Base-by-base conservation (phyloP, 805 yeast species). In the Yamadazyma olivae region DNA sequence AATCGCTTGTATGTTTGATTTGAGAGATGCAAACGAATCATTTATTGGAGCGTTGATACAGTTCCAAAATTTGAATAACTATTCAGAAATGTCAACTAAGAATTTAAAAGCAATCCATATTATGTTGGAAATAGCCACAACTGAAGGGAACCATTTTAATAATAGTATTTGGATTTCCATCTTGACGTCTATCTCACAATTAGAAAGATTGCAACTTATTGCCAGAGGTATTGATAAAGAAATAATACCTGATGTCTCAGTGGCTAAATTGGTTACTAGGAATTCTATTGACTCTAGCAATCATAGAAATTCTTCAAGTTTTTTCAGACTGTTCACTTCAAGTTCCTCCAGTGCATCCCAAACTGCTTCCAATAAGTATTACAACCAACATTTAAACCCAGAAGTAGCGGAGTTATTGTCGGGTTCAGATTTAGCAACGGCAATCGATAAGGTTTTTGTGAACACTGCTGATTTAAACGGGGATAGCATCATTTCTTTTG, bases 21-120 rank as follows among this genome's bases (percentile, higher is more conserved):
- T 89, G 33, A 89, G 82, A 36, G 79, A 86, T 50, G 95, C 97
- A 0, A 77, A 93, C 53, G 79, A 83, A 9, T 86, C 98, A 1
- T 93, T 91, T 56, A 78, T 95, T 41, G 83, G 95, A 38, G 95
- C 96, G 0, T 70, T 93, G 48, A 81, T 88, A 22, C 95, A 90
- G 57, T 90, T 88, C 53, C 79, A 91, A 36, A 84, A 85, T 49
- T 65, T 91, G 42, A 79, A 81, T 55, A 88, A 87, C 50, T 73
- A 83, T 39, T 81, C 82, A 40, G 95, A 85, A 53, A 75, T 93
- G 69, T 77, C 76, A 40, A 59, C 70, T 4, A 91, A 91, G 60
- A 89, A 89, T 54, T 79, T 93, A 16, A 81, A 78, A 38, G 96
- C 97, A 0, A 76, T 89, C 36, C 67, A 79, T 38, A 71, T 83